These are phyloP conservation scores for Trichoderma asperellum DNA, from an alignment of 2,329 filamentous ascomycete genomes.

Conservation along the genomic window DNA sequence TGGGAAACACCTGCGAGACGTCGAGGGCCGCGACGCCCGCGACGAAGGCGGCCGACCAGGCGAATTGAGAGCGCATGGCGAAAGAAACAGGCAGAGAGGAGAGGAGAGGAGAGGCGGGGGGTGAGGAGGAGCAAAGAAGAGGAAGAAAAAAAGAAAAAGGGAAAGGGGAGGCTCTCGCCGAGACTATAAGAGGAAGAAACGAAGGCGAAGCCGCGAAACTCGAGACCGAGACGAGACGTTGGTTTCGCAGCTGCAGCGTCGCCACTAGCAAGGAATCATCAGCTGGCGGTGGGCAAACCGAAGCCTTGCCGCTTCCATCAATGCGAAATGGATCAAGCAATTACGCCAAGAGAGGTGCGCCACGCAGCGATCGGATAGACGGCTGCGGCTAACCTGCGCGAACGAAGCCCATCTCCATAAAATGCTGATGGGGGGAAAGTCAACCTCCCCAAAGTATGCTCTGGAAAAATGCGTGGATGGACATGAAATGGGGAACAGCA, in stretches of 20 bases:
- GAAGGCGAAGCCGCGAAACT: background rate
- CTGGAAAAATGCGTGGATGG: background rate
- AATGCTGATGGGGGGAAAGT: background rate
- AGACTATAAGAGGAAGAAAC: slow-evolving; percentile 14
- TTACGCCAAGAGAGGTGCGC: background rate
- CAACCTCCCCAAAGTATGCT: too few species aligned
- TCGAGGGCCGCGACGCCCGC: slow-evolving; percentile 19
- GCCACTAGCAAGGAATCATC: background rate
- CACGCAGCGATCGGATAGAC: slow-evolving; percentile 23
- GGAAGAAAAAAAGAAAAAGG: background rate
- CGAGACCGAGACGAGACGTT: background rate
- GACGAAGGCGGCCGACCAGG: slow-evolving; percentile 35
- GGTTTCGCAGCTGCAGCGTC: background rate
- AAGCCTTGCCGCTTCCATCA: slow-evolving; percentile 1
- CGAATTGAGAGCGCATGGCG: slow-evolving; percentile 34
- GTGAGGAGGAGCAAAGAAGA: background rate
- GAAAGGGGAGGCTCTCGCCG: background rate
- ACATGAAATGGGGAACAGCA: background rate
- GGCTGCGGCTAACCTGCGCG: slow-evolving; percentile 7
- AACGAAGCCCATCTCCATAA: background rate
- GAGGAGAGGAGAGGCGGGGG: background rate
- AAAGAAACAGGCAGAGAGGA: background rate
- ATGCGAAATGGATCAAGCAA: background rate
- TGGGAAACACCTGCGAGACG: slow-evolving; percentile 22
- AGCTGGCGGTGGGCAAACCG: background rate